Conservation (phyloP, 2,329 filamentous ascomycete species). For the Dothiorella sarmentorum region DNA sequence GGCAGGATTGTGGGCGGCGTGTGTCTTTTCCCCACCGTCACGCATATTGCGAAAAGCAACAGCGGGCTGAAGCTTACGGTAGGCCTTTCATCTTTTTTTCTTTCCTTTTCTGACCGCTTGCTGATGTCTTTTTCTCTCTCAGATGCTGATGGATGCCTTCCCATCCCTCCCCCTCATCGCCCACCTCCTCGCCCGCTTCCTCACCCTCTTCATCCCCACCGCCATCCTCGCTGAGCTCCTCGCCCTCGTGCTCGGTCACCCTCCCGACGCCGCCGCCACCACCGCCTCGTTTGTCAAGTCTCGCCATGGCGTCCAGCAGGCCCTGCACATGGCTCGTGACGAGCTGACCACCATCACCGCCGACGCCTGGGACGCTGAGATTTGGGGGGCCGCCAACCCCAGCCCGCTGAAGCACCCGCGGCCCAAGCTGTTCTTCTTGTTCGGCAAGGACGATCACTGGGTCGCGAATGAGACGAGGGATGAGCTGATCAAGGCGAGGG, state of each 20-base stretch:
- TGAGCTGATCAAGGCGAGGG: slow-evolving; percentile 48
- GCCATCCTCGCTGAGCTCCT: slow-evolving; percentile 42
- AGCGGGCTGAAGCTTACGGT: slow-evolving; percentile 42
- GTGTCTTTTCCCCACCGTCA: slow-evolving; percentile 47
- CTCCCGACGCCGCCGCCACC: slow-evolving; percentile 43
- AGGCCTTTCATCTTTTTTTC: slow-evolving; percentile 22
- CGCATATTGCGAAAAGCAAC: slow-evolving; percentile 43
- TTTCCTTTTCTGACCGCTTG: too few species aligned
- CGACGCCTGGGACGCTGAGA: slow-evolving; percentile 56
- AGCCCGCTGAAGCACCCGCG: slow-evolving; percentile 25
- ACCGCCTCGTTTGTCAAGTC: slow-evolving; percentile 52
- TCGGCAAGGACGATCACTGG: slow-evolving; percentile 60
- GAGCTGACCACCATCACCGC: slow-evolving; percentile 56
- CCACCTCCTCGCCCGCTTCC: slow-evolving; percentile 38
- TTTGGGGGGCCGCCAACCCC: slow-evolving; percentile 52
- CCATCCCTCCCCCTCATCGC: slow-evolving; percentile 26
- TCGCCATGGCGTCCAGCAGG: slow-evolving; percentile 49
- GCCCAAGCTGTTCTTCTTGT: slow-evolving; percentile 55
- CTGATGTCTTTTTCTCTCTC: neutral
- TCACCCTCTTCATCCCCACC: slow-evolving; percentile 44
- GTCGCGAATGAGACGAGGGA: slow-evolving; percentile 57
- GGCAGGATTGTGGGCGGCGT: slow-evolving; percentile 24
- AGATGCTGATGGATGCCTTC: slow-evolving; percentile 17
- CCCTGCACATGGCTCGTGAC: slow-evolving; percentile 57
- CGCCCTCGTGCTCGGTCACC: slow-evolving; percentile 41